phyloP scores from a whole-genome alignment of 1,284 basidiomycete genomes.

The Naganishia albida region DNA sequence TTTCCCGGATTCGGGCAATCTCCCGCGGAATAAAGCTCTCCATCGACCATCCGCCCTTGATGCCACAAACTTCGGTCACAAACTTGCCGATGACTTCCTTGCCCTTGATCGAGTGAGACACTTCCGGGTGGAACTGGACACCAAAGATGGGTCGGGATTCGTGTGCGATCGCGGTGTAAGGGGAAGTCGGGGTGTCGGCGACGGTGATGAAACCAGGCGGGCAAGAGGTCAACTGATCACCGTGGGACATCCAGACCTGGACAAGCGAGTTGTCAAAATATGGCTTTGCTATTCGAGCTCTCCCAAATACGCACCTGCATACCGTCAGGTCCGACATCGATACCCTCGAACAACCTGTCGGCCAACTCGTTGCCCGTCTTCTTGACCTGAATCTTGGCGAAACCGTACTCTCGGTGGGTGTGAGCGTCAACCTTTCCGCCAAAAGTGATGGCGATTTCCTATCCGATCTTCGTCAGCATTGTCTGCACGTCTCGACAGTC shows the following conservation, averaged over 20 bases:
- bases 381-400: conserved; percentile 75
- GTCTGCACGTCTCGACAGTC: not conserved
- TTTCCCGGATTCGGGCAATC: conserved; percentile 88
- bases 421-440: conserved; percentile 85
- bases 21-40: conserved; percentile 99
- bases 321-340: conserved; percentile 64
- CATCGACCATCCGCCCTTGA: conserved; percentile 91
- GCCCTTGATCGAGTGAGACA: conserved; percentile 89
- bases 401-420: conserved; percentile 93
- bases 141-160: conserved; percentile 87
- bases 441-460: conserved; percentile 92
- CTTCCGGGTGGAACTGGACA: conserved; percentile 99
- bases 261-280: not conserved
- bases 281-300: not conserved
- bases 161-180: conserved; percentile 92
- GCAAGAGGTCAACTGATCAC: conserved; percentile 83
- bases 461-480: conserved; percentile 16
- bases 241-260: conserved; percentile 99
- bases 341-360: conserved; percentile 79
- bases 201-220: conserved; percentile 86
- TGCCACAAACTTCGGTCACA: conserved; percentile 80
- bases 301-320: conserved; percentile 65
- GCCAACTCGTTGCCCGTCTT: conserved; percentile 65
- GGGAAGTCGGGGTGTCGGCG: conserved; percentile 82
- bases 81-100: conserved; percentile 90